Conservation (phyloP, 2,329 filamentous ascomycete genomes). For the Plenodomus tracheiphilus region DNA sequence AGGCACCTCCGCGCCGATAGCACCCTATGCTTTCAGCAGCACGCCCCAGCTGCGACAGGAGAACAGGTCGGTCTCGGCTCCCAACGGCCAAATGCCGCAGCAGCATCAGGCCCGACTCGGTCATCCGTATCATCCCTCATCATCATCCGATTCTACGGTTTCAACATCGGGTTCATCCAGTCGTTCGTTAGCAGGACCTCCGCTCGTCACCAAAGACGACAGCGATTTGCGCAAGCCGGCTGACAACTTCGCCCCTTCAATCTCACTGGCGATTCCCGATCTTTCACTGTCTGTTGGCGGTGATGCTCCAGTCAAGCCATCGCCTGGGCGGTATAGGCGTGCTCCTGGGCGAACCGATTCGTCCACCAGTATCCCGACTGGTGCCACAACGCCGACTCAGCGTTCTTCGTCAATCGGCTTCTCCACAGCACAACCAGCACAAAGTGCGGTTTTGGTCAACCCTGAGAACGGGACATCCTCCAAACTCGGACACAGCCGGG, state of each 20-base stretch:
- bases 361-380: slow-evolving; percentile 38
- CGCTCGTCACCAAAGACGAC: slow-evolving; percentile 55
- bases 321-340: slow-evolving; percentile 83
- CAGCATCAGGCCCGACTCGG: slow-evolving; percentile 37
- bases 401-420: slow-evolving; percentile 42
- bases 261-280: slow-evolving; percentile 58
- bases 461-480: slow-evolving; percentile 19
- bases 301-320: slow-evolving; percentile 65
- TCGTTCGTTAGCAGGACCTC: slow-evolving; percentile 45
- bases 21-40: slow-evolving; percentile 55
- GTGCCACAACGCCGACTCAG: slow-evolving; percentile 36
- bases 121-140: slow-evolving; percentile 45
- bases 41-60: slow-evolving; percentile 61
- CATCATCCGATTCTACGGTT: slow-evolving; percentile 48
- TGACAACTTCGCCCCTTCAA: slow-evolving; percentile 49
- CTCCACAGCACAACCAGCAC: slow-evolving; percentile 58
- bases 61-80: slow-evolving; percentile 58
- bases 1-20: slow-evolving; percentile 50
- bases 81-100: slow-evolving; percentile 48
- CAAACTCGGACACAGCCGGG: slow-evolving; percentile 58
- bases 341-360: slow-evolving; percentile 60
- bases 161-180: slow-evolving; percentile 56
- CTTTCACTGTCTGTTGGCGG: slow-evolving; percentile 60
- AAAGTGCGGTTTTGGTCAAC: slow-evolving; percentile 58
- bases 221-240: slow-evolving; percentile 45